Evolutionary conservation across 2,329 filamentous ascomycete species (phyloP).

Genomic region (Ustilaginoidea virens): DNA sequence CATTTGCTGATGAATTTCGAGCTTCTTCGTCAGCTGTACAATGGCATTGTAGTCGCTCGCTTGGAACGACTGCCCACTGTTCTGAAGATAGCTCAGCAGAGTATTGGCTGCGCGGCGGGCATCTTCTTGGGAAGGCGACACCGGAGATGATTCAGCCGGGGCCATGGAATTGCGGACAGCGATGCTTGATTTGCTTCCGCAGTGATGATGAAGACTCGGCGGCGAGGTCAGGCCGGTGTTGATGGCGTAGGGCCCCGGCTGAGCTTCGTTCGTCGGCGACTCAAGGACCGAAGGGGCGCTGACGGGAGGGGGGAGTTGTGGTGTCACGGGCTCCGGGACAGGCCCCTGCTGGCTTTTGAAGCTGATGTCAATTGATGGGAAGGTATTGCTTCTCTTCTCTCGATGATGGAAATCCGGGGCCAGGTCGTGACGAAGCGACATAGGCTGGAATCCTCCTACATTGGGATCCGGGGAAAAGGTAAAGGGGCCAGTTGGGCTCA

Average conservation of each 20-base stretch:
- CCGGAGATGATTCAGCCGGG: constrained; percentile 38
- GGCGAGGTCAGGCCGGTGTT: constrained; percentile 27
- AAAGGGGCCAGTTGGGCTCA: constrained; percentile 63
- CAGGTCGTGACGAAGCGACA: constrained; percentile 17
- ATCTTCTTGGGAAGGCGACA: constrained; percentile 69
- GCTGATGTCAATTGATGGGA: constrained; percentile 56
- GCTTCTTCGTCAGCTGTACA: constrained; percentile 71
- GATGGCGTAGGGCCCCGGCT: constrained; percentile 25
- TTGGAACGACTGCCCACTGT: constrained; percentile 49
- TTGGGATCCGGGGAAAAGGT: constrained; percentile 61
- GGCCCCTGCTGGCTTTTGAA: constrained; percentile 27
- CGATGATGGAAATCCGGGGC: constrained; percentile 53
- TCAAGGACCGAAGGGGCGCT: constrained; percentile 35
- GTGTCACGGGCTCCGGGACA: constrained; percentile 28
- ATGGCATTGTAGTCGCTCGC: constrained; percentile 65
- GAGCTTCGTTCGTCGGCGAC: constrained; percentile 32
- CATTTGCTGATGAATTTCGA: constrained; percentile 48
- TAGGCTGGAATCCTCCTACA: constrained; percentile 43
- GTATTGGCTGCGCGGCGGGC: constrained; percentile 69
- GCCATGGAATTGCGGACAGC: constrained; percentile 10
- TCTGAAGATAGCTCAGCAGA: constrained; percentile 67
- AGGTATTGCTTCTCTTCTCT: constrained; percentile 61
- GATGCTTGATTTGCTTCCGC: constrained; percentile 21
- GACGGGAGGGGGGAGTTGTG: constrained; percentile 30
- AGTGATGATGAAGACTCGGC: constrained; percentile 17